Conservation (phyloP, 1,284 basidiomycete species). For the Austropuccinia psidii region DNA sequence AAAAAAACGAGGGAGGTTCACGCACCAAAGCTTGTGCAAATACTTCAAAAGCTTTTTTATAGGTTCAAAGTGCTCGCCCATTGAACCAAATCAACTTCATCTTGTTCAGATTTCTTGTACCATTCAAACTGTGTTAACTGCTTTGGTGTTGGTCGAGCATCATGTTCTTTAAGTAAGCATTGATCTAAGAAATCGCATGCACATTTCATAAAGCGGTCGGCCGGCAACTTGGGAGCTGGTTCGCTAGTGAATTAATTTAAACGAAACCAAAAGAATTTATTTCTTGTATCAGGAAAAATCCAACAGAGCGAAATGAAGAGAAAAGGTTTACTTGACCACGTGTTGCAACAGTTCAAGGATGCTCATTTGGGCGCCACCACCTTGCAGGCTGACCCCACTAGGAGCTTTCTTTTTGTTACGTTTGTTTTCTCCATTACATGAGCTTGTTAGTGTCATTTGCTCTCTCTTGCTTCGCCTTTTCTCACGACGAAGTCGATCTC, state of each 20-base stretch:
- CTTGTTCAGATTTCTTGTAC: slow-evolving; percentile 39
- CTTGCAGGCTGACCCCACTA: slow-evolving; percentile 77
- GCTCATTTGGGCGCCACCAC: slow-evolving; percentile 87
- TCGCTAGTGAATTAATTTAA: slow-evolving; percentile 53
- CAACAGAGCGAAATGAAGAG: background rate
- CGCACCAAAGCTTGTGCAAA: too few relatives aligned
- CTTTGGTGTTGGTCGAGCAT: slow-evolving; percentile 38
- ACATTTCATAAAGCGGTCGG: slow-evolving; percentile 46
- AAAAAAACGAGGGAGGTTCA: too few relatives aligned
- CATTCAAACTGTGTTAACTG: slow-evolving; percentile 40
- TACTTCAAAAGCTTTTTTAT: too few relatives aligned
- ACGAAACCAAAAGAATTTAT: too few relatives aligned
- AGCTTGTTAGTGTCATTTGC: slow-evolving; percentile 27
- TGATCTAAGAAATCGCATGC: slow-evolving; percentile 52
- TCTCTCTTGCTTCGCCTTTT: slow-evolving; percentile 44
- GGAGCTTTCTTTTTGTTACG: slow-evolving; percentile 50
- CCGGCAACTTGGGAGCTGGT: slow-evolving; percentile 71
- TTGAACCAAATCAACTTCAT: slow-evolving; percentile 43
- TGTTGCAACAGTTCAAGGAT: slow-evolving; percentile 94
- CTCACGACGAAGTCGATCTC: slow-evolving; percentile 45
- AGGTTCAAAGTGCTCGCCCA: slow-evolving; percentile 42
- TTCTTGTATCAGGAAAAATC: too few relatives aligned
- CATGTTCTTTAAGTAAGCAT: slow-evolving; percentile 38
- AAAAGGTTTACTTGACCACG: slow-evolving; percentile 63
- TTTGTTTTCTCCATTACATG: background rate